A percentile compares a stretch with the other conserved stretches of the same genome.
phyloP scores from a whole-genome alignment of 805 yeast genomes.

The Metschnikowia drakensbergensis region DNA sequence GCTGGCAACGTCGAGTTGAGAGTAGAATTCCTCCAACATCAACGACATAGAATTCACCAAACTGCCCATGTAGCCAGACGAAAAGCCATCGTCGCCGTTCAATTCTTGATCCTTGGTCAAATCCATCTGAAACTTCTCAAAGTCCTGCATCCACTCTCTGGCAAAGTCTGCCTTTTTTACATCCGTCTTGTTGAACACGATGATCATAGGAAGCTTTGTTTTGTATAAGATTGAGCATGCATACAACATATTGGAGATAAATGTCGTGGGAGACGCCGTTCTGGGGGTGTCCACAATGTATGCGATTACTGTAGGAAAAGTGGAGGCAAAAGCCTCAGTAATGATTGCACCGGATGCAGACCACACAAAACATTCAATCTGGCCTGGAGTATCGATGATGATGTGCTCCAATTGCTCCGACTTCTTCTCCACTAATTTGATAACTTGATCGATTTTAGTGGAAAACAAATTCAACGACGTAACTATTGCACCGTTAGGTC shows the following conservation, averaged over 20 bases:
- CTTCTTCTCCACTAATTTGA: conserved; percentile 77
- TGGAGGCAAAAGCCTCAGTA: conserved; percentile 93
- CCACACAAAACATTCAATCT: conserved; percentile 98
- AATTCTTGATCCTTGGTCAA: conserved; percentile 62
- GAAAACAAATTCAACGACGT: conserved; percentile 89
- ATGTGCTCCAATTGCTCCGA: conserved; percentile 57
- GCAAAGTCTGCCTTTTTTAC: conserved; percentile 82
- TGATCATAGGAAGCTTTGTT: conserved; percentile 93
- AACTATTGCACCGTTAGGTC: conserved; percentile 98
- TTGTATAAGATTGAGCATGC: conserved; percentile 96
- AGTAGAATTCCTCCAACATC: conserved; percentile 93
- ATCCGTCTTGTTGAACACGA: conserved; percentile 95
- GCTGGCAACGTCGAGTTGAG: conserved; percentile 87
- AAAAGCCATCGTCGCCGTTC: conserved; percentile 55
- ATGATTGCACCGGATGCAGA: conserved; percentile 95
- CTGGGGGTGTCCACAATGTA: conserved; percentile 97
- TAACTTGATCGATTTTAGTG: conserved; percentile 95
- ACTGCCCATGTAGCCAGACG: conserved; percentile 91
- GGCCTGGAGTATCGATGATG: conserved; percentile 97
- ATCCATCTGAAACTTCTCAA: conserved; percentile 84
- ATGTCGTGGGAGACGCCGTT: conserved; percentile 90
- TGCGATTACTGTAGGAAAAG: conserved; percentile 93
- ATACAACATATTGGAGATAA: conserved; percentile 96
- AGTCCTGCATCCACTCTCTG: conserved; percentile 95
- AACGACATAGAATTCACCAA: conserved; percentile 91